These are phyloP conservation scores for Exophiala aquamarina DNA, from an alignment of 2,329 filamentous ascomycete genomes.

Conservation along the genomic window DNA sequence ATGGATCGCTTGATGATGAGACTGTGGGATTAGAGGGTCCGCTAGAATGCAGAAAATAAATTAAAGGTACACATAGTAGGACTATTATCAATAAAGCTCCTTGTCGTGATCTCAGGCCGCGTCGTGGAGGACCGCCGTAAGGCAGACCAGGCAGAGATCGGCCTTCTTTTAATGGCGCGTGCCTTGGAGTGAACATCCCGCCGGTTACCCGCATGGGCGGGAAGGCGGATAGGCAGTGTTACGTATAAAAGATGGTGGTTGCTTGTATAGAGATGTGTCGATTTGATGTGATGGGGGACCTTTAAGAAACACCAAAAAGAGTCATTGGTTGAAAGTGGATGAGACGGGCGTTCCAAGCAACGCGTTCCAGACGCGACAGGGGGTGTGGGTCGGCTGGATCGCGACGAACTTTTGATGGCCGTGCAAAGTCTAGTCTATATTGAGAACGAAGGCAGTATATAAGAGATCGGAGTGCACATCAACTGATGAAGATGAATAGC, in stretches of 20 bases:
- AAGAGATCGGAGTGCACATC: background rate
- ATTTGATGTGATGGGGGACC: background rate
- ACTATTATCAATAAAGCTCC: conserved; percentile 15
- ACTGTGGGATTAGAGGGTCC: conserved; percentile 1
- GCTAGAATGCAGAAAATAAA: conserved; percentile 16
- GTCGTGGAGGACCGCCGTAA: conserved; percentile 17
- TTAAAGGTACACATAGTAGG: conserved; percentile 20
- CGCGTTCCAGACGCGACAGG: conserved; percentile 25
- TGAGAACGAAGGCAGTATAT: background rate
- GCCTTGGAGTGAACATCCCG: conserved; percentile 22
- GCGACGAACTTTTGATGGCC: no score
- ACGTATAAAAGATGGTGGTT: conserved; percentile 11
- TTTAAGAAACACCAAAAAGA: background rate
- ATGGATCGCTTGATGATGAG: background rate
- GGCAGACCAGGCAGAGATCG: conserved; percentile 25
- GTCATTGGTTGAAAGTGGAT: no score
- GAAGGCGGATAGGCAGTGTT: background rate
- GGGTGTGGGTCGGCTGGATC: background rate
- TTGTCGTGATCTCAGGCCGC: conserved; percentile 15
- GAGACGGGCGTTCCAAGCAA: background rate
- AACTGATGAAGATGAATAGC: background rate
- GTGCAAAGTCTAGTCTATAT: background rate
- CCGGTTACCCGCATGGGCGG: conserved; percentile 13
- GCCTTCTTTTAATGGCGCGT: conserved; percentile 22
- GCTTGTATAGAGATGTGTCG: background rate